Evolutionary conservation across 805 yeast species (phyloP).

Genomic region (Cephaloascus fragrans): DNA sequence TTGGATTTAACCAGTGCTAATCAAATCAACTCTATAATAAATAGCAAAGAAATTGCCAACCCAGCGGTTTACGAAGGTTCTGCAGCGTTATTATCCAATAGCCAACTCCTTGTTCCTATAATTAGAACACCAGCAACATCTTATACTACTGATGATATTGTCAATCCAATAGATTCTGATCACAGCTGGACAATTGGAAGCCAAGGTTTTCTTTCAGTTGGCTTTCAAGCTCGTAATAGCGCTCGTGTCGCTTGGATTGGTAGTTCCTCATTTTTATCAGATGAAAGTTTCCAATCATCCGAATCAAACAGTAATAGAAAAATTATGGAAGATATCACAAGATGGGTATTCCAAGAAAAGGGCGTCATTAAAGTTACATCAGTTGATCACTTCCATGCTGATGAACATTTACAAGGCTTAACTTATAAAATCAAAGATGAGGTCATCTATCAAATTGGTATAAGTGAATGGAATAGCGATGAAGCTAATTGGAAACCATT

Average conservation of each 20-base stretch:
- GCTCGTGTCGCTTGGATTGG: slow-evolving; percentile 82
- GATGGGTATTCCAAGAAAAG: slow-evolving; percentile 70
- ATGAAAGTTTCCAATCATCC: slow-evolving; percentile 21
- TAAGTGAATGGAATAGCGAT: slow-evolving; percentile 34
- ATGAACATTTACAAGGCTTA: slow-evolving; percentile 18
- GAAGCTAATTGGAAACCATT: slow-evolving; percentile 66
- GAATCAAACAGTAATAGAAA: slow-evolving; percentile 14
- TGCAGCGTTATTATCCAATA: slow-evolving; percentile 63
- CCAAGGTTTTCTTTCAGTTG: slow-evolving; percentile 69
- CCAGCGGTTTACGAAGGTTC: slow-evolving; percentile 33
- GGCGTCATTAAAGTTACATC: slow-evolving; percentile 49
- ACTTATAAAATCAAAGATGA: slow-evolving; percentile 71
- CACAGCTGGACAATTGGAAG: slow-evolving; percentile 71
- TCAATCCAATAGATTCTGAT: slow-evolving; percentile 28
- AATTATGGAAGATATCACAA: slow-evolving; percentile 33
- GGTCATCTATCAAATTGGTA: slow-evolving; percentile 43
- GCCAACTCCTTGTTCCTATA: slow-evolving; percentile 62
- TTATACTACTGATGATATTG: slow-evolving; percentile 40
- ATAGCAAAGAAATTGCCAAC: not conserved
- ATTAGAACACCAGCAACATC: slow-evolving; percentile 58
- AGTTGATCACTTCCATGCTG: slow-evolving; percentile 44
- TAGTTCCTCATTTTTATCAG: slow-evolving; percentile 41
- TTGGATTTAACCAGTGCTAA: slow-evolving; percentile 2
- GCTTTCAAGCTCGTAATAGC: slow-evolving; percentile 69
- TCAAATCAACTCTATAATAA: slow-evolving; percentile 4